These are phyloP conservation scores for Leccinum olivaceopallidum DNA, from an alignment of 768 basidiomycete species.

Conservation along the genomic window DNA sequence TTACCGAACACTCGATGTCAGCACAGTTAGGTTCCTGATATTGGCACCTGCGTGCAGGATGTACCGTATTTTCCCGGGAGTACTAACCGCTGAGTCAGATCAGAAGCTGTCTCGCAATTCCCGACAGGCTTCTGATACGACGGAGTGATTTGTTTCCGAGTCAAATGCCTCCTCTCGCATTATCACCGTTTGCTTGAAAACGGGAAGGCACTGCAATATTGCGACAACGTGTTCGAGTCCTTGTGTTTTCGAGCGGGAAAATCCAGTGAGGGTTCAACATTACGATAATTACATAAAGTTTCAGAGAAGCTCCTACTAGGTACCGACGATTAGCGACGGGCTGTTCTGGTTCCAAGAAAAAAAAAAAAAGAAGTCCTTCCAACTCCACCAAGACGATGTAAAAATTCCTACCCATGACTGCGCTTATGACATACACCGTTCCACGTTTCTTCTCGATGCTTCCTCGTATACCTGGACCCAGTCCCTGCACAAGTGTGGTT, in stretches of 20 bases:
- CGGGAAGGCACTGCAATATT: neutral
- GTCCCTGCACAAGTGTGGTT: conserved; percentile 29
- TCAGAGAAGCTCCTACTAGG: neutral
- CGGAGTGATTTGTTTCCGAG: neutral
- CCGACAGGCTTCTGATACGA: neutral
- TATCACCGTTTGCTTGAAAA: neutral
- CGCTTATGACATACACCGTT: conserved; percentile 7
- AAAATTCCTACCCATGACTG: conserved; percentile 1
- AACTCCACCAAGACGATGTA: neutral
- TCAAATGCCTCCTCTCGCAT: neutral
- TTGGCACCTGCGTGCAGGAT: neutral
- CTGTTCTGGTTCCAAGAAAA: neutral
- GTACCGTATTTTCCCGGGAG: neutral
- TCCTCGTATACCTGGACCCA: conserved; percentile 29
- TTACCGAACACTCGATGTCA: neutral
- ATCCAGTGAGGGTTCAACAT: no score
- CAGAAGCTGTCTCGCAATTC: neutral
- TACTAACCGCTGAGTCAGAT: neutral
- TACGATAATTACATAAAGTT: neutral
- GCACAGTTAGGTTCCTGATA: neutral
- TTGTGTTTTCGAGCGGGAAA: no score
- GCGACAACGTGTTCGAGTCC: neutral
- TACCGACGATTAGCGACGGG: neutral
- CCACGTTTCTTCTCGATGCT: conserved; percentile 14
- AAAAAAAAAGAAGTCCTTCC: neutral